phyloP scores from a whole-genome alignment of 2,329 filamentous ascomycete species.

The Arthrocladium fulminans region DNA sequence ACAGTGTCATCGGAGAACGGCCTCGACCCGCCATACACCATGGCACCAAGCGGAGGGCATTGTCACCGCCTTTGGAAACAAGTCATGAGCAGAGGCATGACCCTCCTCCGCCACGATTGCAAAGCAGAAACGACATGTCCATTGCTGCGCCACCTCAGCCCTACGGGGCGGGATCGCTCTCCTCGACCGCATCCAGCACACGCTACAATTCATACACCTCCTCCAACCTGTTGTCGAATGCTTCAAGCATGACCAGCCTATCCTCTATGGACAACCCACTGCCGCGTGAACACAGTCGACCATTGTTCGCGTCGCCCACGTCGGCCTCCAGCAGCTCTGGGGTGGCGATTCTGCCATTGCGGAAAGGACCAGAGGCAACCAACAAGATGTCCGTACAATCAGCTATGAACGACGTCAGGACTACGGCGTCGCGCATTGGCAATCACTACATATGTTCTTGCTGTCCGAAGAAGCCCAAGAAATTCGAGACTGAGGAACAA shows the following conservation, averaged over 20 bases:
- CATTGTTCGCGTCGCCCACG: constrained; percentile 43
- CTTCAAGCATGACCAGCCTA: constrained; percentile 55
- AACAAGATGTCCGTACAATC: constrained; percentile 22
- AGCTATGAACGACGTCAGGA: constrained; percentile 28
- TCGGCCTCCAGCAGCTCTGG: constrained; percentile 30
- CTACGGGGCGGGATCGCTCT: constrained; percentile 52
- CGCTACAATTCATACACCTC: constrained; percentile 56
- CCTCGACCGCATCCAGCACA: constrained; percentile 55
- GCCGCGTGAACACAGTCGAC: constrained; percentile 45
- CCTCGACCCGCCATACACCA: constrained; percentile 24
- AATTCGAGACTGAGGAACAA: constrained; percentile 78
- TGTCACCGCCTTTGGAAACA: constrained; percentile 52
- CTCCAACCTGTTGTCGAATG: constrained; percentile 49
- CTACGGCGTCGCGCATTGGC: constrained; percentile 39
- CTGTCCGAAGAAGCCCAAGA: constrained; percentile 94
- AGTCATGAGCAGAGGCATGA: constrained; percentile 25
- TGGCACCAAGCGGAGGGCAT: constrained; percentile 23
- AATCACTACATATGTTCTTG: constrained; percentile 75
- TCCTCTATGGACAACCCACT: constrained; percentile 49
- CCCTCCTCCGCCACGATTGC: constrained; percentile 44
- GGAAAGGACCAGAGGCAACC: constrained; percentile 8
- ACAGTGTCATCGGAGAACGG: constrained; percentile 30
- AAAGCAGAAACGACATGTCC: constrained; percentile 46
- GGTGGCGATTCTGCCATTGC: constrained; percentile 27
- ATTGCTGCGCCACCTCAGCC: constrained; percentile 48